phyloP scores from a whole-genome alignment of 2,329 filamentous ascomycete species.

The Aspergillus sp. region DNA sequence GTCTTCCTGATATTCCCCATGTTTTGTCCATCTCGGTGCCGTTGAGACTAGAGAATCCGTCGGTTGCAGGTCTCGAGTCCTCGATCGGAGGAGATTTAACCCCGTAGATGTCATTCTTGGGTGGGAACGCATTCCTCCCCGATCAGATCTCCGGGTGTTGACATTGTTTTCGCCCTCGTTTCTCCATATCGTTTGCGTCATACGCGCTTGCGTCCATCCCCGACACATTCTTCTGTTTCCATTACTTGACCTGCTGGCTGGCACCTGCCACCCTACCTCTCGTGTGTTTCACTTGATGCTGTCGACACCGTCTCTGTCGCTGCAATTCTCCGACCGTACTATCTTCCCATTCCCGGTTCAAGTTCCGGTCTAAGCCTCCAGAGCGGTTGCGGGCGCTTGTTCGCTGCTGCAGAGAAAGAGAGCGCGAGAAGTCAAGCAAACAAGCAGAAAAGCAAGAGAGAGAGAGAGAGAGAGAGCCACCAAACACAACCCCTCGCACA shows the following conservation, averaged over 20 bases:
- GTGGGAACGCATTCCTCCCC: constrained; percentile 5
- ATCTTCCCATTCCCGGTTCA: background rate
- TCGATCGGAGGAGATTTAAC: background rate
- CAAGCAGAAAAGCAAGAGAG: background rate
- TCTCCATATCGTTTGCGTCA: constrained; percentile 24
- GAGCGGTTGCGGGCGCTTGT: no score
- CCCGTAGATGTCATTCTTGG: background rate
- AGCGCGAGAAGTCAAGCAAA: no score
- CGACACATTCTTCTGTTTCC: background rate
- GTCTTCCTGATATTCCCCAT: background rate
- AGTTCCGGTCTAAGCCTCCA: background rate
- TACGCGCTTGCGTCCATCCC: constrained; percentile 3
- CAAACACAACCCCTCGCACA: background rate
- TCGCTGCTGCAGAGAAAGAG: no score
- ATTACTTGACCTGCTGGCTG: background rate
- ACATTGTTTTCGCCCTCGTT: constrained; percentile 1
- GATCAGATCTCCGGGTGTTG: background rate
- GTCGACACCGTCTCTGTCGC: background rate
- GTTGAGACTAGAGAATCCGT: no score
- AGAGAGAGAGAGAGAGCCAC: no score
- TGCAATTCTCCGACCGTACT: background rate
- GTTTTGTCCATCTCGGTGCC: no score
- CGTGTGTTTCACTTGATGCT: background rate
- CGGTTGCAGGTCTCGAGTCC: no score
- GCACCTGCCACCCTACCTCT: background rate